Evolutionary conservation across 1,284 basidiomycete species (phyloP), one percentile per base, ranked within the genome.

Genomic region (Taiwanofungus camphoratus): DNA sequence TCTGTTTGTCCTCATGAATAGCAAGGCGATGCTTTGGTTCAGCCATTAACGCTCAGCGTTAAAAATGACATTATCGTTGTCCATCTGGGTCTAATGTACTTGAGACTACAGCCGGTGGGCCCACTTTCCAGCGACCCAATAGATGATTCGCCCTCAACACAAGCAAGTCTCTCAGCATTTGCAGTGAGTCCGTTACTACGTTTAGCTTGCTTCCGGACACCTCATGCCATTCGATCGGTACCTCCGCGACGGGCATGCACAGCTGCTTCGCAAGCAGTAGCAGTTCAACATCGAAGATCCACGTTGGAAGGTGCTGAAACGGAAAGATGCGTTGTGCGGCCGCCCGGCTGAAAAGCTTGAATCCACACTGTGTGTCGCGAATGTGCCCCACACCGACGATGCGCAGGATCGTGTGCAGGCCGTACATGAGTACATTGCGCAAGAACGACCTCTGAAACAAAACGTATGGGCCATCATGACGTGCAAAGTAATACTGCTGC

Each of bases 221-320:
- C 62, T 96, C 93, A 46, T 90, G 82, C 93, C 93, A 97, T 52
- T 85, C 77, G 16, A 96, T 85, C 0, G 90, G 78, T 2, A 95
- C 88, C 61, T 97, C 93, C 3, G 67, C 75, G 3, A 93, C 83
- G 2, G 90, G 86, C 56, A 91, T 80, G 32, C 67, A 57, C 26
- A 84, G 66, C 56, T 82, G 74, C 55, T 89, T 83, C 6, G 92
- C 90, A 15, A 94, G 74, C n/a, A 95, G 71, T n/a, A 96, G 70
- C 2, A 96, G 74, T 61, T 96, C 93, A 42, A 95, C 93, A 61
- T 96, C 92, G 57, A 96, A 96, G 58, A 95, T 93, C 92, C 92
- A 96, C 0, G 86, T 86, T 9, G 81, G 69, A 15, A 92, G 79
- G 54, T 89, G 90, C 55, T 92, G 83, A 2, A 73, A 71, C 1